Percentiles rank a stretch among this genome's conserved stretches.
phyloP scores from a whole-genome alignment of 352 stramenopile genomes.

The Phytophthora europaea region DNA sequence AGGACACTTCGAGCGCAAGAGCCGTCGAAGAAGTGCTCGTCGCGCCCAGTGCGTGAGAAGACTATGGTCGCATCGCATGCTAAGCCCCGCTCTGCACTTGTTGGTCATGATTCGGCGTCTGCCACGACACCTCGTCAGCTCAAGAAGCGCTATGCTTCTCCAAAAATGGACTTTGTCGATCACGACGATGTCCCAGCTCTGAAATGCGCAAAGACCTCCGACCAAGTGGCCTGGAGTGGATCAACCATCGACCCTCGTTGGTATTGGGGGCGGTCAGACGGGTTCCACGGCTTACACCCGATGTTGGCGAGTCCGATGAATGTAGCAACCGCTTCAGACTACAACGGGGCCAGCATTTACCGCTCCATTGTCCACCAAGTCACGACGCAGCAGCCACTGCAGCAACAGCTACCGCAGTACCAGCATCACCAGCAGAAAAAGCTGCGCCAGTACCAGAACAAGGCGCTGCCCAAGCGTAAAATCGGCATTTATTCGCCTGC shows the following conservation, averaged over 20 bases:
- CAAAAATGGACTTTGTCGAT: slow-evolving; percentile 7
- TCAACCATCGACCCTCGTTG: slow-evolving; percentile 9
- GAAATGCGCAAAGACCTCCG: slow-evolving; percentile 21
- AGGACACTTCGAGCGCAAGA: slow-evolving; percentile 14
- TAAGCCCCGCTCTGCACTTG: background rate
- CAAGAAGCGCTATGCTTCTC: slow-evolving; percentile 28
- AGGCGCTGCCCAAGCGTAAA: slow-evolving; percentile 31
- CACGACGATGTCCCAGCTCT: slow-evolving; percentile 11
- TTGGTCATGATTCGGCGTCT: background rate
- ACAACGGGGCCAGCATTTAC: slow-evolving; percentile 4
- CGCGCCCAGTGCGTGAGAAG: slow-evolving; percentile 20
- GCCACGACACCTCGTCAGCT: background rate
- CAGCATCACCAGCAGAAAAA: slow-evolving; percentile 6
- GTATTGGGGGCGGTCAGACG: slow-evolving; percentile 19
- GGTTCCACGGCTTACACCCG: slow-evolving; percentile 34
- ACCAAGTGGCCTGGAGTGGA: slow-evolving; percentile 8
- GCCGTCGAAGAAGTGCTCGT: slow-evolving; percentile 4
- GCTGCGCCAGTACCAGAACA: slow-evolving; percentile 1
- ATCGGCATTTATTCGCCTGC: slow-evolving; percentile 76
- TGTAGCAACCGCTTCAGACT: background rate
- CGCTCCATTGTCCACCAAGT: slow-evolving; percentile 11
- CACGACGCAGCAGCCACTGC: slow-evolving; percentile 7
- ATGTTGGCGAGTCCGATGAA: slow-evolving; percentile 11
- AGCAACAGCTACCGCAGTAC: slow-evolving; percentile 5
- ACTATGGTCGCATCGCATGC: background rate